Conservation (phyloP, 805 yeast species). For the Kodamaea neixiangensis region DNA sequence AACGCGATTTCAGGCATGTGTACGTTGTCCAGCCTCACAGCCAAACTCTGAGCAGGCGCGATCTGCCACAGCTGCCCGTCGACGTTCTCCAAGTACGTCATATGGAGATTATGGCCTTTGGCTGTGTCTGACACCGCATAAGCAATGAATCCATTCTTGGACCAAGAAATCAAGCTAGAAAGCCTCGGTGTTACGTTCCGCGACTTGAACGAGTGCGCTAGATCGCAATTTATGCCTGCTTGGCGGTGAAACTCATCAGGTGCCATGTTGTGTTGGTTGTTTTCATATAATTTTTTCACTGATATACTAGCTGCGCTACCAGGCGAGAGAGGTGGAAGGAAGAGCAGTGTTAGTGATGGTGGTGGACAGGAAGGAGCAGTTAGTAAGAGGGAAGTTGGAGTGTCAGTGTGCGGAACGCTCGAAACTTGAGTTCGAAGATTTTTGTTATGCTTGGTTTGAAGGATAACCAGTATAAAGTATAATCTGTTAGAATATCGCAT, state of each 20-base stretch:
- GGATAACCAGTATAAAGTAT: no score
- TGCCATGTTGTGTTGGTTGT: background rate
- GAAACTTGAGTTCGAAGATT: no score
- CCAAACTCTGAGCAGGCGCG: slow-evolving; percentile 52
- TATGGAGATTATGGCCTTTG: slow-evolving; percentile 42
- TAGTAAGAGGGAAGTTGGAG: background rate
- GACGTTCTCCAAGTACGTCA: slow-evolving; percentile 70
- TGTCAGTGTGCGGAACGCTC: no score
- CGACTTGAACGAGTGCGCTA: slow-evolving; percentile 3
- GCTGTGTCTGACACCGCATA: slow-evolving; percentile 48
- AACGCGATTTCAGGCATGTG: slow-evolving; percentile 37
- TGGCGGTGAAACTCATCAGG: background rate
- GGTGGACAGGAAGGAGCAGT: no score
- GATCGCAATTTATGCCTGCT: background rate
- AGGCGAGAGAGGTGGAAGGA: background rate
- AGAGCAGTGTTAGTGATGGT: no score
- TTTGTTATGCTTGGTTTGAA: no score
- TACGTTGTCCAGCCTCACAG: slow-evolving; percentile 29
- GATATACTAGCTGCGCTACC: background rate
- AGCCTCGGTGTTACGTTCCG: slow-evolving; percentile 3
- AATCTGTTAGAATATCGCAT: no score
- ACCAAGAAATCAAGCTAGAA: slow-evolving; percentile 60
- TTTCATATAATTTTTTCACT: background rate
- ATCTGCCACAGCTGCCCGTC: slow-evolving; percentile 82
- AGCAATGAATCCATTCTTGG: slow-evolving; percentile 81